phyloP scores from a whole-genome alignment of 129 eudicot genomes.

The Artemisia annua region DNA sequence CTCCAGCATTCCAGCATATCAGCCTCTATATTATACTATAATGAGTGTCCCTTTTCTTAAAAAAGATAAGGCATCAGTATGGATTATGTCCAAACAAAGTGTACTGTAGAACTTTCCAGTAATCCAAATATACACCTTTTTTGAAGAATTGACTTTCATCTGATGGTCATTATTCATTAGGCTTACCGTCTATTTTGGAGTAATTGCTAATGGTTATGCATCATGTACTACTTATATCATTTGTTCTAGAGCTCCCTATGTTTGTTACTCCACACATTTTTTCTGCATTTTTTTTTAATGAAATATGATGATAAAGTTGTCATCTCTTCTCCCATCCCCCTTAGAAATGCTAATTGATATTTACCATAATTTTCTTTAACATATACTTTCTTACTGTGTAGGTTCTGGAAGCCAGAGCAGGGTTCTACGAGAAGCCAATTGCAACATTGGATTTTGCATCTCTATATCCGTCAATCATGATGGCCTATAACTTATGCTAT shows the following conservation, averaged over 20 bases:
- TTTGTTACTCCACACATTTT: background rate
- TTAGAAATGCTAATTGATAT: background rate
- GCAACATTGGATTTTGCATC: conserved; percentile 99
- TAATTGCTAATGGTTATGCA: background rate
- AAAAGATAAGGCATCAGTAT: background rate
- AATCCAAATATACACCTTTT: background rate
- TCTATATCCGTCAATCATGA: conserved; percentile 97
- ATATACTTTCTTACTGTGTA: conserved; percentile 29
- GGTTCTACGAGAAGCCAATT: conserved; percentile 95
- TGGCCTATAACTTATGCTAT: conserved; percentile 98
- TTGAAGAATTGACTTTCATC: background rate
- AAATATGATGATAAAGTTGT: background rate
- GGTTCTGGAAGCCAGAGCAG: conserved; percentile 95
- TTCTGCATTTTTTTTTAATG: background rate
- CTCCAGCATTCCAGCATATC: background rate
- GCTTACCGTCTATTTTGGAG: background rate
- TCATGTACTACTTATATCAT: background rate
- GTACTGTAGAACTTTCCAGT: no score
- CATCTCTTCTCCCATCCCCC: background rate
- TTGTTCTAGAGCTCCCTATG: background rate
- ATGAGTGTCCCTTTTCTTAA: background rate
- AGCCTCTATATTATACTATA: background rate
- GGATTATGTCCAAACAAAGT: background rate
- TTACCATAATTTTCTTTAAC: background rate
- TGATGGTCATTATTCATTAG: background rate